These are phyloP conservation scores for Candida verbasci DNA, from an alignment of 805 yeast genomes.

Conservation along the genomic window DNA sequence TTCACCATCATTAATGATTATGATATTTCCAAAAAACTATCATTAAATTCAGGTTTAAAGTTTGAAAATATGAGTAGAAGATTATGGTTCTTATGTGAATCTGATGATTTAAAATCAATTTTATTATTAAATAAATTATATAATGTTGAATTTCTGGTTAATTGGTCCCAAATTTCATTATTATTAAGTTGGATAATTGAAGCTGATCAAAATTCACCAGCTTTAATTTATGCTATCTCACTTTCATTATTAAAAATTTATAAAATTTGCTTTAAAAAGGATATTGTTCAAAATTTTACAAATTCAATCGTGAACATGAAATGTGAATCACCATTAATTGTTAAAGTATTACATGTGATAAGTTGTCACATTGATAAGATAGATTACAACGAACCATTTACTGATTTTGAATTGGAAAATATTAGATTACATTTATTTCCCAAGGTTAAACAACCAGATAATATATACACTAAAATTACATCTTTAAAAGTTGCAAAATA, in stretches of 20 bases:
- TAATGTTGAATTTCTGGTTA: constrained; percentile 21
- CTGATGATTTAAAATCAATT: constrained; percentile 25
- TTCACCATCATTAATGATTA: constrained; percentile 34
- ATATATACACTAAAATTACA: neutral
- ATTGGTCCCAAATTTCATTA: constrained; percentile 24
- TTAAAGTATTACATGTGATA: constrained; percentile 20
- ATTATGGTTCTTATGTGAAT: constrained; percentile 23
- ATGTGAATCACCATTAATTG: constrained; percentile 12
- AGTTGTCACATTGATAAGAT: constrained; percentile 13
- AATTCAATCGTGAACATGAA: constrained; percentile 8
- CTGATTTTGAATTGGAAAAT: constrained; percentile 16
- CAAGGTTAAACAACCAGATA: neutral
- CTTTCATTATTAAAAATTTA: constrained; percentile 21
- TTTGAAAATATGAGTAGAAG: constrained; percentile 28
- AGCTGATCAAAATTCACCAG: constrained; percentile 9
- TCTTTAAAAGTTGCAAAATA: neutral
- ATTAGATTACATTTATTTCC: constrained; percentile 7
- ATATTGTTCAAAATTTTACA: constrained; percentile 15
- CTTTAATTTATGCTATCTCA: constrained; percentile 15
- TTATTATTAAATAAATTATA: constrained; percentile 26
- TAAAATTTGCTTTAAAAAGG: constrained; percentile 18
- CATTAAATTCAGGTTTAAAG: constrained; percentile 19
- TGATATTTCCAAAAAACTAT: constrained; percentile 26
- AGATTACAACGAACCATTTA: constrained; percentile 12
- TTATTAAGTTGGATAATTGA: constrained; percentile 20